Base-by-base conservation (phyloP, 306 rosid genomes). In the Dryas octopetala region DNA sequence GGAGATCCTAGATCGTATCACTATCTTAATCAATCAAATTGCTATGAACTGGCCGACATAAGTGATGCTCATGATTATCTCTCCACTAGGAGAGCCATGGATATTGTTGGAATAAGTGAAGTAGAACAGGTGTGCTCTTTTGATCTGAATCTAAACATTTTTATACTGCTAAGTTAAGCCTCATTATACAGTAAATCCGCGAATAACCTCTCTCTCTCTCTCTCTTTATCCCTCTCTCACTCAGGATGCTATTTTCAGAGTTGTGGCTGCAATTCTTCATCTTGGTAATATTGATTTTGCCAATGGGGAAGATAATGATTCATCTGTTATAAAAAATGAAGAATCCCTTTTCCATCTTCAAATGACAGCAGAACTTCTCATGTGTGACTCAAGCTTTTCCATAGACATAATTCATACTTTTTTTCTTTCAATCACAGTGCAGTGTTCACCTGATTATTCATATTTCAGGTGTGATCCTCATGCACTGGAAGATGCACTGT, bases 221-320 rank as follows among this genome's bases (percentile, higher is more conserved):
- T 16, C 23, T 19, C 23, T 19, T 0, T 23, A 23, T 23, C 23
- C 23, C 26, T 54, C 74, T 66, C 65, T 49, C 74, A 72, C 67
- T 45, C 83, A 93, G 98, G 95, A 89, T 65, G 96, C 98, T 70
- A 91, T 93, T 80, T 93, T 93, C 84, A 86, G 96, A 84, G 90
- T 89, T 78, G 86, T 93, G 73, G 98, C 97, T 83, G 90, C 91
- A 71, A 93, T 93, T 85, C 98, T 93, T 68, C 98, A 93, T 87
- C 93, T 93, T 45, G 97, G 98, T 69, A 91, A 93, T 82, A 46
- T 93, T 71, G 88, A 85, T 43, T 93, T 93, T 81, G 79, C 74
- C 53, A 86, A 75, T 68, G 80, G 93, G 68, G 93, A 86, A 67
- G 98, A 93, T 64, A 73, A 79, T 68, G 98, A 93, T 78, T 86